A percentile compares a stretch with the other conserved stretches of the same genome.
phyloP scores from a whole-genome alignment of 768 basidiomycete species.

The button mushroom (Agaricus bisporus) region DNA sequence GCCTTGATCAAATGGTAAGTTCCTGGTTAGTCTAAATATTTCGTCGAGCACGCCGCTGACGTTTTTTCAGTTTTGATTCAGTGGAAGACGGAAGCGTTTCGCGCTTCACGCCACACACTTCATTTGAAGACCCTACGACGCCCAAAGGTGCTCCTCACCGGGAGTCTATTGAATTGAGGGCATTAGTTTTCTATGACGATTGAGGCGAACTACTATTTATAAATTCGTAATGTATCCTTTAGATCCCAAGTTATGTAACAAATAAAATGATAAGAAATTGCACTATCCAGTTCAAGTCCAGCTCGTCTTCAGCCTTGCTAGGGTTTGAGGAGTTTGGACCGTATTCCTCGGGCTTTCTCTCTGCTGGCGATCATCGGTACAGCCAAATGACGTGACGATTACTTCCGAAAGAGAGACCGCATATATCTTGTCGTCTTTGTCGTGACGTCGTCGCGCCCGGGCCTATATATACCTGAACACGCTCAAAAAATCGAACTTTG shows the following conservation, averaged over 20 bases:
- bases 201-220: no score
- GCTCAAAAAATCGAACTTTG: no score
- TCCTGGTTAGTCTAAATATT: neutral
- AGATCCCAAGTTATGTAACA: no score
- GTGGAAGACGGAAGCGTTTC: constrained; percentile 42
- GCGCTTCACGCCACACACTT: constrained; percentile 53
- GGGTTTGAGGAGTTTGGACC: no score
- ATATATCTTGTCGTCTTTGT: neutral
- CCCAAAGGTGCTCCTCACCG: constrained; percentile 41
- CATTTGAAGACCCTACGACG: constrained; percentile 48
- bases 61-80: constrained; percentile 17
- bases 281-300: no score
- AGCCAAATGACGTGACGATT: no score
- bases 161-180: constrained; percentile 55
- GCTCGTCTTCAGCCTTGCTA: no score
- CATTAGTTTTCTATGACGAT: constrained; percentile 53
- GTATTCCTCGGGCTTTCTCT: no score
- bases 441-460: neutral
- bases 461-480: no score
- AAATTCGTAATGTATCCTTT: no score
- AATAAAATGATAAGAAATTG: no score
- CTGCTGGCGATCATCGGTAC: neutral
- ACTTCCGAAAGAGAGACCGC: neutral
- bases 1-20: constrained; percentile 49
- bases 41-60: no score